Evolutionary conservation across 1,284 basidiomycete species (phyloP).

Genomic region (Thecaphora frezii): DNA sequence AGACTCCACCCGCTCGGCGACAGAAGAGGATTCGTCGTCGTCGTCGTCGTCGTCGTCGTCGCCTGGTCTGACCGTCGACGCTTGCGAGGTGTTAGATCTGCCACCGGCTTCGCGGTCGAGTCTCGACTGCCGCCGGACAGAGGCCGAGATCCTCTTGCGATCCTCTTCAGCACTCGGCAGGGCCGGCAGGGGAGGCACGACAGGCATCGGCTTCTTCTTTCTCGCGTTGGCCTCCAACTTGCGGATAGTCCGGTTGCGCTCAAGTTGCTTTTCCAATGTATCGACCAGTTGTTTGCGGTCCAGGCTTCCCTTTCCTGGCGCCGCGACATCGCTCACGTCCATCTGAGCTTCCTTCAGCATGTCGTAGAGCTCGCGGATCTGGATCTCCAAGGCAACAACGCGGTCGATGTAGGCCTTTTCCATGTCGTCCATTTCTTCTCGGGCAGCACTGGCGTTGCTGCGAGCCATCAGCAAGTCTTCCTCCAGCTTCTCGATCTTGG

Average conservation of each 20-base stretch:
- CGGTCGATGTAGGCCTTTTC: constrained; percentile 81
- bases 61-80: constrained; percentile 1
- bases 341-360: constrained; percentile 78
- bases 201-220: constrained; percentile 20
- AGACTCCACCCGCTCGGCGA: neutral
- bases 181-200: constrained; percentile 10
- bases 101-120: constrained; percentile 6
- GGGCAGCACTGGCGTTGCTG: constrained; percentile 66
- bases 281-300: constrained; percentile 65
- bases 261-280: constrained; percentile 57
- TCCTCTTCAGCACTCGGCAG: constrained; percentile 23
- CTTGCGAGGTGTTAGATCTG: neutral
- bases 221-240: constrained; percentile 58
- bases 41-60: constrained; percentile 9
- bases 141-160: constrained; percentile 36
- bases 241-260: constrained; percentile 57
- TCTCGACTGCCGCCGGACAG: constrained; percentile 34
- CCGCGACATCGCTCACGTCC: constrained; percentile 62
- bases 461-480: constrained; percentile 78
- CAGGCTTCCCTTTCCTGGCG: constrained; percentile 41
- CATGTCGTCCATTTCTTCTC: constrained; percentile 73
- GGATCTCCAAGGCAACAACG: constrained; percentile 82
- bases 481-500: constrained; percentile 72
- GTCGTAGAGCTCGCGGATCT: constrained; percentile 90
- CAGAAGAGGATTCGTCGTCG: constrained; percentile 3